Percentiles rank a stretch among this genome's conserved stretches.
phyloP scores from a whole-genome alignment of 305 asterid genomes.

The Solanum hybrid region DNA sequence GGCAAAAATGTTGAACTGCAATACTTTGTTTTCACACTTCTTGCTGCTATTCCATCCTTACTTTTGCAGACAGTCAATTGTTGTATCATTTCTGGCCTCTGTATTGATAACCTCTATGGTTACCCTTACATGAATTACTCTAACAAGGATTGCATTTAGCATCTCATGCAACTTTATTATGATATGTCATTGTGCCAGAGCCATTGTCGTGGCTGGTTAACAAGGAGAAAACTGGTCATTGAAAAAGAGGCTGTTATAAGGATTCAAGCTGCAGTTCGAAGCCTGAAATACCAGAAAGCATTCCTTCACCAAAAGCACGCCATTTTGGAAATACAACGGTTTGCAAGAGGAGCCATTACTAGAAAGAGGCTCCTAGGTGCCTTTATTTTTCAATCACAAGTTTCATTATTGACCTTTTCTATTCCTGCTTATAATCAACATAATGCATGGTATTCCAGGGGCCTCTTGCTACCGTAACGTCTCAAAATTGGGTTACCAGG shows the following conservation, averaged over 20 bases:
- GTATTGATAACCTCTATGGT: neutral
- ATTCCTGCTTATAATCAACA: neutral
- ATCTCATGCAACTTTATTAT: neutral
- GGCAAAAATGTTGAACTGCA: conserved; percentile 1
- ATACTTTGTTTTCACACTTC: neutral
- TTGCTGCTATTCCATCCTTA: neutral
- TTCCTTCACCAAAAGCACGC: conserved; percentile 40
- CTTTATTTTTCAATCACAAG: neutral
- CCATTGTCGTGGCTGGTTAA: conserved; percentile 48
- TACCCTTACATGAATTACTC: neutral
- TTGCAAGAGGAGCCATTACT: conserved; percentile 56
- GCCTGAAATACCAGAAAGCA: conserved; percentile 33
- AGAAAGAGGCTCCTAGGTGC: conserved; percentile 71
- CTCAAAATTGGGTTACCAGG: conserved; percentile 14
- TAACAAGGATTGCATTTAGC: neutral
- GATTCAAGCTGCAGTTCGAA: conserved; percentile 54
- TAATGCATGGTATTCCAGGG: conserved; percentile 31
- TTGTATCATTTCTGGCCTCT: neutral
- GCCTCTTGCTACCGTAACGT: conserved; percentile 23
- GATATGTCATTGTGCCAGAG: conserved; percentile 6
- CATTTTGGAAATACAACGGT: conserved; percentile 53
- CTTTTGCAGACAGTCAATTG: neutral
- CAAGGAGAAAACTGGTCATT: conserved; percentile 39
- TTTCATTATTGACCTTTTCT: neutral
- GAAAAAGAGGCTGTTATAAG: conserved; percentile 46